Base-by-base conservation (phyloP, 2,329 filamentous ascomycete species). In the Seiridium unicorne region DNA sequence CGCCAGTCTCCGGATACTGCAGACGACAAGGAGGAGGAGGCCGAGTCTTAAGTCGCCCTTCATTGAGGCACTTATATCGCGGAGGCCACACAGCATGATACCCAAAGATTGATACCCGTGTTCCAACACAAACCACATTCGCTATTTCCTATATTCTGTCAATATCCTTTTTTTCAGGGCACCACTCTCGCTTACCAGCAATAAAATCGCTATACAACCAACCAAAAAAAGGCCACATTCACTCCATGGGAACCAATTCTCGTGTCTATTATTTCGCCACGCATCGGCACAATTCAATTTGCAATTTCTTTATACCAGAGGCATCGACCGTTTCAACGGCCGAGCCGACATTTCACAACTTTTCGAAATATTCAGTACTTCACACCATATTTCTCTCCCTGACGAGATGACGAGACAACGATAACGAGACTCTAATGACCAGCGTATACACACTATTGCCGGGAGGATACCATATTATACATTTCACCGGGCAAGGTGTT, bases 341-440 rank as follows among this genome's bases (percentile, higher is more conserved):
- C 18, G 18, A 26, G 18, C 18, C 18, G 18, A 26, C 18, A 26
- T 26, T 26, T 26, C 18, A 26, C 18, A 26, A 26, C 18, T 26
- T 26, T 32, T 49, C n/a, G 18, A 10, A 32, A 8, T 32, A 26
- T 26, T 49, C 47, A 49, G n/a, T 32, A 47, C 10, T n/a, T 51
- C 18, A 31, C n/a, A 51, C 18, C 31, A 53, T 26, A 53, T 53
- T 26, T 53, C 35, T 44, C 36, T 51, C 40, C 32, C 31, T 57
- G 46, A 49, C 47, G 35, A 55, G 34, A 40, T 61, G 62, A 64
- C 55, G 57, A 63, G 44, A 63, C 58, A 59, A 59, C 34, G 51
- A 54, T 59, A 60, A 54, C 56, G 61, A 58, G 61, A 51, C 54
- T 38, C 58, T 56, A 53, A 64, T 47, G 61, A 62, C 58, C 58